Evolutionary conservation across 345 rosid genomes (phyloP).

Genomic region (Eutrema heterophyllum): DNA sequence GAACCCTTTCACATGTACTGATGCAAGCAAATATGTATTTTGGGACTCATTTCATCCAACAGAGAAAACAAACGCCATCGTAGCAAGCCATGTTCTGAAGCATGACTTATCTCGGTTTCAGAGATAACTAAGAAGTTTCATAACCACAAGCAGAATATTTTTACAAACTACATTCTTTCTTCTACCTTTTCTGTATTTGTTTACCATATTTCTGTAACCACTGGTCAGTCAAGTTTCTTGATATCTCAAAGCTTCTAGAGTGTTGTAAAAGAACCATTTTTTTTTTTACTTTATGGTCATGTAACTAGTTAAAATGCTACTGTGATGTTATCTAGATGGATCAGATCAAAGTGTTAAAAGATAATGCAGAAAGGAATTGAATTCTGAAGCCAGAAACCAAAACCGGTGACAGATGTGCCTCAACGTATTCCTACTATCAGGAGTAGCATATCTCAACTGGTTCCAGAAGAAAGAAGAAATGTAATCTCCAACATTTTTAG

Average conservation of each 20-base stretch:
- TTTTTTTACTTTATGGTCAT: not conserved
- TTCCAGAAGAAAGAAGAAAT: not conserved
- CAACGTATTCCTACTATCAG: not conserved
- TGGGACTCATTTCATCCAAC: slow-evolving; percentile 79
- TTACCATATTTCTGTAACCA: not conserved
- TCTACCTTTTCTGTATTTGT: not conserved
- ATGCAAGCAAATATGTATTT: slow-evolving; percentile 50
- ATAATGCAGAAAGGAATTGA: not conserved
- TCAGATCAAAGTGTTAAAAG: not conserved
- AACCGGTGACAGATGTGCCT: not conserved
- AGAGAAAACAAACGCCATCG: slow-evolving; percentile 46
- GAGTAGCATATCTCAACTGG: not conserved
- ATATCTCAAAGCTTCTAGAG: slow-evolving; percentile 1
- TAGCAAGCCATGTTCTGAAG: slow-evolving; percentile 40
- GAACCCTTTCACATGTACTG: slow-evolving; percentile 57
- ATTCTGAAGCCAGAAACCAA: not conserved
- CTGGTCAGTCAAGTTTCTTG: not conserved
- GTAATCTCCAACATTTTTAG: not conserved
- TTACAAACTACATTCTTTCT: not conserved
- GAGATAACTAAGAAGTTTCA: slow-evolving; percentile 20
- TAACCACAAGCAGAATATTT: not conserved
- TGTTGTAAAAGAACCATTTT: slow-evolving; percentile 7
- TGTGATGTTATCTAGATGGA: not conserved
- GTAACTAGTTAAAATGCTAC: not conserved
- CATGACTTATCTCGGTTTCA: slow-evolving; percentile 36